A percentile compares a stretch with the other conserved stretches of the same genome.
These are phyloP conservation scores for Whalleya microplaca DNA, from an alignment of 2,329 filamentous ascomycete species.

Conservation along the genomic window DNA sequence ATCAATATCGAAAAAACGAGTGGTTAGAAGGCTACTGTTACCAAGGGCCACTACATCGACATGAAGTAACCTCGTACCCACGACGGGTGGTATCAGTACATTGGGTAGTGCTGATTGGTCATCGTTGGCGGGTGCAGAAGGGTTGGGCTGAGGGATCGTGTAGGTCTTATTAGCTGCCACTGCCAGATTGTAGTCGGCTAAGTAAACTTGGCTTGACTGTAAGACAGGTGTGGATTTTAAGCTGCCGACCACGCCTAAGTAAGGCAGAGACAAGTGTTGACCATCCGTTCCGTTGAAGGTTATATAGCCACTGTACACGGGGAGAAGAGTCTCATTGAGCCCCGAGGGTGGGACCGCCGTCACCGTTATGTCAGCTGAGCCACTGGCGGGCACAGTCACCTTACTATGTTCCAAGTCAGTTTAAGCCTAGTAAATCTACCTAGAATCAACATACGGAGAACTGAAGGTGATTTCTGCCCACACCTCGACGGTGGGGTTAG, in stretches of 20 bases:
- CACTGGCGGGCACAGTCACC: conserved; percentile 24
- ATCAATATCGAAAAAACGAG: neutral
- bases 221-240: conserved; percentile 13
- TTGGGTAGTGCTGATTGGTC: neutral
- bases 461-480: conserved; percentile 20
- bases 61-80: neutral
- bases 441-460: conserved; percentile 9
- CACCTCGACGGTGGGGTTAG: conserved; percentile 17
- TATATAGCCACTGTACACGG: conserved; percentile 49
- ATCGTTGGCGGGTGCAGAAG: neutral
- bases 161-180: conserved; percentile 1
- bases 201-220: neutral
- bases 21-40: neutral
- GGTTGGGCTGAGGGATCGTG: conserved; percentile 1
- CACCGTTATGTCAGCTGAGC: conserved; percentile 22
- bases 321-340: conserved; percentile 41
- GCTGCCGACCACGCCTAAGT: conserved; percentile 45
- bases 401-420: too few species aligned
- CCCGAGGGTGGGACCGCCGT: conserved; percentile 27
- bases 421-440: too few species aligned
- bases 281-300: conserved; percentile 46
- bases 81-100: neutral
- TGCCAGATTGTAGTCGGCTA: conserved; percentile 1
- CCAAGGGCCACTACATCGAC: neutral
- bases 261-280: conserved; percentile 43